Evolutionary conservation across 2,329 filamentous ascomycete species (phyloP).

Genomic region (Macrophomina phaseolina): DNA sequence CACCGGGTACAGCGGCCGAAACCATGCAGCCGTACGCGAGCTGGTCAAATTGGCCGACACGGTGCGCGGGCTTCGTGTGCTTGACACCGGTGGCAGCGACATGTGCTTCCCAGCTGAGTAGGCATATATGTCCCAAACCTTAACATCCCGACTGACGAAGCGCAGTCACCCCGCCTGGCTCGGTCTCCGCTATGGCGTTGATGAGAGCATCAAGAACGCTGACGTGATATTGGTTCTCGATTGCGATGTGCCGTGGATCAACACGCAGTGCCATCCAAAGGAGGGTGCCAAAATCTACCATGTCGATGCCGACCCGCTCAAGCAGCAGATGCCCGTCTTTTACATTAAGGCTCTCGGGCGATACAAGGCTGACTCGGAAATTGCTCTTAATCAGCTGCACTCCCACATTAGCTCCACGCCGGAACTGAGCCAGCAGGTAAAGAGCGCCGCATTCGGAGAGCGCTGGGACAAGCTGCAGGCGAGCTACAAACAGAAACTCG

Average conservation of each 20-base stretch:
- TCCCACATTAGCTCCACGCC: constrained; percentile 61
- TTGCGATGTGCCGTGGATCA: constrained; percentile 93
- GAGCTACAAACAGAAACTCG: constrained; percentile 64
- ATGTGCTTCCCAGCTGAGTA: constrained; percentile 73
- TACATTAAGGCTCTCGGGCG: constrained; percentile 61
- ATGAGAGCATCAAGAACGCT: constrained; percentile 74
- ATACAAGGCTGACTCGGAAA: constrained; percentile 58
- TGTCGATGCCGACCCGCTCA: constrained; percentile 70
- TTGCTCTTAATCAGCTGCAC: constrained; percentile 72
- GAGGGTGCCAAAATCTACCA: constrained; percentile 65
- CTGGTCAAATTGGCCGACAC: constrained; percentile 71
- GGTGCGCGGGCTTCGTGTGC: constrained; percentile 70
- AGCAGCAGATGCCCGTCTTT: constrained; percentile 65
- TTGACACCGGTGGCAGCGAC: constrained; percentile 79
- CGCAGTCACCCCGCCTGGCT: constrained; percentile 61
- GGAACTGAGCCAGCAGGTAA: constrained; percentile 49
- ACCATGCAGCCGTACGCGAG: constrained; percentile 65
- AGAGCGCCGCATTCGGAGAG: constrained; percentile 46
- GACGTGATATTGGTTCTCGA: constrained; percentile 87
- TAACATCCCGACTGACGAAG: not conserved
- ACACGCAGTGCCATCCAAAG: constrained; percentile 70
- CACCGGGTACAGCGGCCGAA: constrained; percentile 73
- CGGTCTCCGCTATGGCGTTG: constrained; percentile 73
- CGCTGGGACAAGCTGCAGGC: constrained; percentile 63
- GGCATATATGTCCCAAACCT: not conserved